A percentile compares a stretch with the other conserved stretches of the same genome.
Conservation (phyloP, 371 early-diverging fungal genomes). For the Mucor racemosus region DNA sequence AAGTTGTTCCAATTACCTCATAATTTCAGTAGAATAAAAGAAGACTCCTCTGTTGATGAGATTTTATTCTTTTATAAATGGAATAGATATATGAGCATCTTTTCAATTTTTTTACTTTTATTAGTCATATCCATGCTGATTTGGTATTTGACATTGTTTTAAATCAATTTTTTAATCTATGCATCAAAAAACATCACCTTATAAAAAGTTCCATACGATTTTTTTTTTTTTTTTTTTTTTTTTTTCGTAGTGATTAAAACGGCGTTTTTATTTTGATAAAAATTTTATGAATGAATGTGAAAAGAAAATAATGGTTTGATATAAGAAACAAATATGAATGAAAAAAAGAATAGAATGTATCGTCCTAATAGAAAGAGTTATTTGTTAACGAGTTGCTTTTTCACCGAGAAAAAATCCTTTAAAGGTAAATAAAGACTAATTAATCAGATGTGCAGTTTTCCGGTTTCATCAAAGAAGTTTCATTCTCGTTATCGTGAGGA, state of each 20-base stretch:
- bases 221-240: background rate
- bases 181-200: background rate
- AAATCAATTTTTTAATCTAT: background rate
- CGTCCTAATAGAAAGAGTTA: too few relatives aligned
- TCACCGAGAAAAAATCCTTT: too few relatives aligned
- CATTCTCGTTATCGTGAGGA: background rate
- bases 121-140: conserved; percentile 26
- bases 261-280: background rate
- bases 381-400: too few relatives aligned
- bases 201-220: background rate
- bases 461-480: too few relatives aligned
- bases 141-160: conserved; percentile 28
- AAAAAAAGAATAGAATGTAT: background rate
- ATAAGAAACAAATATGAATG: background rate
- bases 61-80: conserved; percentile 29
- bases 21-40: background rate
- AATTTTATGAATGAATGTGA: background rate
- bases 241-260: background rate
- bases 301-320: too few relatives aligned
- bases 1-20: background rate
- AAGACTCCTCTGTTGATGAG: conserved; percentile 11
- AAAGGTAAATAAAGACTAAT: too few relatives aligned
- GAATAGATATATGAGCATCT: conserved; percentile 38
- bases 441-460: too few relatives aligned
- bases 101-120: conserved; percentile 29